Conservation (phyloP, 2,329 filamentous ascomycete species). For the Meredithiella fracta region DNA sequence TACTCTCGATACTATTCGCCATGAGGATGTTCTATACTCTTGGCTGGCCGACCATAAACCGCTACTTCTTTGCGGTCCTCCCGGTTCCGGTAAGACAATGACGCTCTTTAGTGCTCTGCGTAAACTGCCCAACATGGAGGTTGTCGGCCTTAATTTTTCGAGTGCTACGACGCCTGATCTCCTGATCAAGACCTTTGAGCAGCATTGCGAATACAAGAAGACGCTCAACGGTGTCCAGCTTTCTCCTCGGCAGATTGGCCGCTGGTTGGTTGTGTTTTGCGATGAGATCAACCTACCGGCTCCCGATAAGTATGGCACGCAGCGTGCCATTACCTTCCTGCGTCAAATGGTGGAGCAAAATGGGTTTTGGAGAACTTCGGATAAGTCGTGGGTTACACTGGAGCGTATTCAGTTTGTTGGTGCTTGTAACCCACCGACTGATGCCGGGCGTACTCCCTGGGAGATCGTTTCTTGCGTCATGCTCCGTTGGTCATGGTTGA, state of each 20-base stretch:
- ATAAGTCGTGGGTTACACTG: slow-evolving; percentile 94
- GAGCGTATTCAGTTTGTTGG: slow-evolving; percentile 98
- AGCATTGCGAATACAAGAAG: slow-evolving; percentile 99
- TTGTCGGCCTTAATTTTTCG: slow-evolving; percentile 97
- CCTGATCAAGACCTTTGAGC: slow-evolving; percentile 96
- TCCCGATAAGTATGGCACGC: slow-evolving; percentile 92
- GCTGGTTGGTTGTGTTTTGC: slow-evolving; percentile 97
- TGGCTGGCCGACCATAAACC: slow-evolving; percentile 99
- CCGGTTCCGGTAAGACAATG: slow-evolving; percentile 99
- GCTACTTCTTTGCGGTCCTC: slow-evolving; percentile 85
- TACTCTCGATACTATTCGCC: slow-evolving; percentile 88
- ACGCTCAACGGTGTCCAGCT: slow-evolving; percentile 91
- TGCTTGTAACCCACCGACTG: slow-evolving; percentile 94
- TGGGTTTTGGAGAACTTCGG: slow-evolving; percentile 94
- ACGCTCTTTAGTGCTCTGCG: slow-evolving; percentile 93
- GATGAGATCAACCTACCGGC: slow-evolving; percentile 98
- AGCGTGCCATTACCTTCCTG: slow-evolving; percentile 92
- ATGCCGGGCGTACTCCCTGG: slow-evolving; percentile 94
- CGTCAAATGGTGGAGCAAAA: slow-evolving; percentile 97
- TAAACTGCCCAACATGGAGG: slow-evolving; percentile 96
- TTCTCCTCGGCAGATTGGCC: slow-evolving; percentile 87
- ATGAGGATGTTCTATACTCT: slow-evolving; percentile 98
- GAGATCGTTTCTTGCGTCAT: slow-evolving; percentile 83
- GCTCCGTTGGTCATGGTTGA: slow-evolving; percentile 99
- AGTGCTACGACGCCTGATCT: slow-evolving; percentile 96